phyloP scores from a whole-genome alignment of 2,329 filamentous ascomycete species.

The Neocucurbitaria cava region DNA sequence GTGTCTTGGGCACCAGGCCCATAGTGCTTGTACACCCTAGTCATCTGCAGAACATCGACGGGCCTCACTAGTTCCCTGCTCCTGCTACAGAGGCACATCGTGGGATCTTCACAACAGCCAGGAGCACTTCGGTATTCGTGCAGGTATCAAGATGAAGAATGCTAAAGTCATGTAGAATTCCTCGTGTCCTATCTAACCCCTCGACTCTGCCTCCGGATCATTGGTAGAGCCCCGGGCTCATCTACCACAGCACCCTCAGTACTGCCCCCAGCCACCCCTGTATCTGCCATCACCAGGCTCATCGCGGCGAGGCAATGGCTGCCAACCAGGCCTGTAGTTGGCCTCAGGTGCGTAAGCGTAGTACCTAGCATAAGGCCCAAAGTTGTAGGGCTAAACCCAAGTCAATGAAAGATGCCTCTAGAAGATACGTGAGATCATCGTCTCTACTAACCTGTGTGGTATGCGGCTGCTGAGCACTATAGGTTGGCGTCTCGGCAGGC shows the following conservation, averaged over 20 bases:
- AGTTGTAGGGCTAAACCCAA: neutral
- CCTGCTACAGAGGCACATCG: conserved; percentile 9
- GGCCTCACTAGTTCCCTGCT: conserved; percentile 18
- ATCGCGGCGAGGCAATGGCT: neutral
- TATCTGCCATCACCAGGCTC: neutral
- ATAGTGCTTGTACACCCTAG: conserved; percentile 19
- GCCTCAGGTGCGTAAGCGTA: neutral
- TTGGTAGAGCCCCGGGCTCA: too few relatives aligned
- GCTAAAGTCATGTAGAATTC: too few relatives aligned
- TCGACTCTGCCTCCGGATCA: too few relatives aligned
- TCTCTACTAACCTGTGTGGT: neutral
- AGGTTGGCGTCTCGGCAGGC: too few relatives aligned
- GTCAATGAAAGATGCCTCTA: neutral
- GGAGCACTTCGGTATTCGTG: too few relatives aligned
- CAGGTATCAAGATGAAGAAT: too few relatives aligned
- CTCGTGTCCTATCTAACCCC: too few relatives aligned
- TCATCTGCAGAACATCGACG: conserved; percentile 22
- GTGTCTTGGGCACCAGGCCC: conserved; percentile 14
- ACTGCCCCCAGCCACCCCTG: neutral
- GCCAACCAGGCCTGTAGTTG: neutral
- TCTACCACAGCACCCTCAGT: too few relatives aligned
- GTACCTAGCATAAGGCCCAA: neutral
- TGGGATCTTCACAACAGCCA: conserved; percentile 9
- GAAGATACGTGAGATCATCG: neutral
- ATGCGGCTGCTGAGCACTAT: too few relatives aligned